Base-by-base conservation (phyloP, 2,329 filamentous ascomycete genomes). In the Lomentospora prolificans region DNA sequence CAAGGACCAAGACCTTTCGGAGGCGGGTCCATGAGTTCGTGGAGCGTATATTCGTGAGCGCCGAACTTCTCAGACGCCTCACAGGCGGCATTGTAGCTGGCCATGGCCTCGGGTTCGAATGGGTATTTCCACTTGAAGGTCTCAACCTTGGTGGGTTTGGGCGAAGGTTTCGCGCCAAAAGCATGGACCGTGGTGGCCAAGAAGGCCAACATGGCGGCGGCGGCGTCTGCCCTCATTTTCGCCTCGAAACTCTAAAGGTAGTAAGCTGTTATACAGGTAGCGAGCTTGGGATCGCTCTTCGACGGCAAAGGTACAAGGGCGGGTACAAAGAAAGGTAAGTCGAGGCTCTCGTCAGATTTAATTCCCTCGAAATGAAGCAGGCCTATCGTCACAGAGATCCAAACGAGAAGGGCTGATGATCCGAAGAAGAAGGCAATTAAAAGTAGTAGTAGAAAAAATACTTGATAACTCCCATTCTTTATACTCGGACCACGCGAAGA, bases 101-200 rank as follows among this genome's bases (percentile, higher is more conserved):
- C 60, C 41, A 67, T 62, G 22, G 59, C 44, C 48, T 61, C 53
- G 6, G 61, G 60, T 4, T 58, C 53, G 66, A 75, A 76, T 4
- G 74, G 74, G 59, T 75, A 64, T 31, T 61, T 60, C 72, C 72
- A 76, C 51, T 65, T 62, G 60, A 75, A 76, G 60, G 67, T 66
- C 25, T 69, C 63, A 27, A 72, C 65, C 56, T 67, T 62, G 19
- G 67, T 64, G 4, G 70, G 64, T 24, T 67, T 63, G 51, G 68
- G 65, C 8, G 61, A 63, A 25, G 54, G 63, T 58, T 62, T 63
- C 24, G 53, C 41, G 25, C 60, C 58, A 50, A 72, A 61, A 25
- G 64, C 63, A 22, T 66, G 63, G 33, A 64, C 56, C 27, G 59
- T 53, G 2, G 61, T 52, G 28, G 57, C 51, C 50, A 56, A 63